A percentile compares a stretch with the other conserved stretches of the same genome.
Evolutionary conservation across 768 basidiomycete genomes (phyloP).

Genomic region (Leccinum truebloodii): DNA sequence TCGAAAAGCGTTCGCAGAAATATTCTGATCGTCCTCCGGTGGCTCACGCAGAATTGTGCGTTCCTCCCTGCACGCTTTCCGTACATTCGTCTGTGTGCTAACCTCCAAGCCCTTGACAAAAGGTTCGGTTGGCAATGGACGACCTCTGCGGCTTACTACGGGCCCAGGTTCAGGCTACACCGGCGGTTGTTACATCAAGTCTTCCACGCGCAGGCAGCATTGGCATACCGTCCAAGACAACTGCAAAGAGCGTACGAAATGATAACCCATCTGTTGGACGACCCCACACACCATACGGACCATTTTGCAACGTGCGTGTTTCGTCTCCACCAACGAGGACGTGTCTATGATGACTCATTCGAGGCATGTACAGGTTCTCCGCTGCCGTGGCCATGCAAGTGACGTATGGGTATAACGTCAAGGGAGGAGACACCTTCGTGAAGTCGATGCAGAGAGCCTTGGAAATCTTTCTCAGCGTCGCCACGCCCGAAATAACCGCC

Average conservation of each 20-base stretch:
- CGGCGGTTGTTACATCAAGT: neutral
- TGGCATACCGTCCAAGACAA: neutral
- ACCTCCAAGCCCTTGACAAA: neutral
- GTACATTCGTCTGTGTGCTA: neutral
- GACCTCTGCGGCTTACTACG: neutral
- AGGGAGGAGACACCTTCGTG: neutral
- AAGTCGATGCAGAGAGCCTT: neutral
- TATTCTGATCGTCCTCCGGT: constrained; percentile 40
- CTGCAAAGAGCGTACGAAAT: neutral
- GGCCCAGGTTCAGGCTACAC: neutral
- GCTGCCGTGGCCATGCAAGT: neutral
- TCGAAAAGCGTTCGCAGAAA: constrained; percentile 52
- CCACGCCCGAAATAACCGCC: neutral
- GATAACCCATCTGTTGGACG: neutral
- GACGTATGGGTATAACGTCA: neutral
- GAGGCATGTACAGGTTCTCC: neutral
- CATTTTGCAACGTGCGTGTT: neutral
- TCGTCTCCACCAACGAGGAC: neutral
- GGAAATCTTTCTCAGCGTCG: neutral
- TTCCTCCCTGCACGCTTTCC: neutral
- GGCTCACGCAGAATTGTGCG: constrained; percentile 3
- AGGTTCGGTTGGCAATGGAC: neutral
- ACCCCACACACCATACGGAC: neutral
- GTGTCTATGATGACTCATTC: neutral
- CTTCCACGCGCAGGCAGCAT: neutral